A percentile compares a stretch with the other conserved stretches of the same genome.
Conservation (phyloP, 176 grass and related monocot species). For the Oryza officinalis region DNA sequence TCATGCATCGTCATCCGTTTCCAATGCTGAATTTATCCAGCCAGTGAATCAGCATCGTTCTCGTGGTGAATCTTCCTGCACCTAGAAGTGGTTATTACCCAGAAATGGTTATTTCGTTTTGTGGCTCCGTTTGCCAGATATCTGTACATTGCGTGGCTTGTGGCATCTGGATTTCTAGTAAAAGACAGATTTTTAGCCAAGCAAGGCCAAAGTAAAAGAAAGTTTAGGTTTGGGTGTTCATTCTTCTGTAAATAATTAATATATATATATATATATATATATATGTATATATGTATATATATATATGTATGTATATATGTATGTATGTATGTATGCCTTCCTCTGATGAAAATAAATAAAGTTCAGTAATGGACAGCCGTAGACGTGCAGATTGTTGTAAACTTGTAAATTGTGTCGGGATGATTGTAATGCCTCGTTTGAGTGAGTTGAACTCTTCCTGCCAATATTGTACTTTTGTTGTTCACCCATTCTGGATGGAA, state of each 20-base stretch:
- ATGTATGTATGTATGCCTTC: no score
- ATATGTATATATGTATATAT: conserved; percentile 34
- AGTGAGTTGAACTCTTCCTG: background rate
- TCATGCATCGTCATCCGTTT: conserved; percentile 88
- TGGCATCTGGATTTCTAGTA: conserved; percentile 25
- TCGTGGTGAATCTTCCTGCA: background rate
- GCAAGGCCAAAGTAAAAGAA: background rate
- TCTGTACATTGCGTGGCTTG: conserved; percentile 18
- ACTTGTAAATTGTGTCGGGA: conserved; percentile 23
- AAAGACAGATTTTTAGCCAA: background rate
- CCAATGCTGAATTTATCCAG: conserved; percentile 41
- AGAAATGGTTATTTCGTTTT: background rate
- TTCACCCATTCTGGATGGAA: background rate
- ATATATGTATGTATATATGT: no score
- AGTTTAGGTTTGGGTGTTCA: conserved; percentile 8
- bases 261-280: conserved; percentile 13
- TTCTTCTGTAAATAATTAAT: conserved; percentile 14
- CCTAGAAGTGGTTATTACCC: no score
- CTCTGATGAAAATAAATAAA: conserved; percentile 8
- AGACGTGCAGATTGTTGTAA: conserved; percentile 24
- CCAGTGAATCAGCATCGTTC: background rate
- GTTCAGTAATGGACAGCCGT: background rate
- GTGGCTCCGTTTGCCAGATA: background rate
- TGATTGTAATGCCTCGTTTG: no score
- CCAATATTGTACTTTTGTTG: background rate